Base-by-base conservation (phyloP, 768 basidiomycete species). In the Udeniomyces megalosporus region DNA sequence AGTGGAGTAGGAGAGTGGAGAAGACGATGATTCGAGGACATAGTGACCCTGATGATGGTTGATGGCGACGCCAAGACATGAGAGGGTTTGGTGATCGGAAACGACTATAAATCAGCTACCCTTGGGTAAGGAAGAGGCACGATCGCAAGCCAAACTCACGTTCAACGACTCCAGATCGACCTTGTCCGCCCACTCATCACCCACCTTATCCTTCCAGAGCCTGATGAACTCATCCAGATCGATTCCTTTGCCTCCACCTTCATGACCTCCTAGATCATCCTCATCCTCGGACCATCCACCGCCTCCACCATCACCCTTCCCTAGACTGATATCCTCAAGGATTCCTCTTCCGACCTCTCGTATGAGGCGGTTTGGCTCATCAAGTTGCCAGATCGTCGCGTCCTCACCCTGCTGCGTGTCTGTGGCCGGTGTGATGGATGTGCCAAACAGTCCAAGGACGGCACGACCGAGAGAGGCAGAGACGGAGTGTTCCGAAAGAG, bases 121-220 rank as follows among this genome's bases (percentile, higher is more conserved):
- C 14, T 22, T 3, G 26, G n/a, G 8, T 11, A 22, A 61, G 50
- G 22, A 51, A 61, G 50, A 28, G 22, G 31, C 15, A 61, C 20
- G n/a, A 34, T 54, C 46, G 42, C 50, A 8, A 60, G n/a, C n/a
- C n/a, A n/a, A n/a, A 42, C 38, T 42, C 38, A 42, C 38, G 38
- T 17, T 26, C 50, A 12, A 52, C 50, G 24, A 17, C 28, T 75
- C 67, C 2, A 95, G 69, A 22, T 81, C 77, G n/a, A 88, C 81
- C 2, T 74, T 59, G 2, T 78, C 72, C 60, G 80, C 80, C 70
- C 88, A 93, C 2, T 81, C 78, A 70, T 92, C 88, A 1, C 91
- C 89, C 1, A 90, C 84, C 10, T 79, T 77, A 0, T 72, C 71
- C 61, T 79, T 82, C 93, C 93, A 96, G 59, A 78, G 78, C 0